These are phyloP conservation scores for Aspergillus baeticus DNA, from an alignment of 495 filamentous ascomycete genomes.

Conservation along the genomic window DNA sequence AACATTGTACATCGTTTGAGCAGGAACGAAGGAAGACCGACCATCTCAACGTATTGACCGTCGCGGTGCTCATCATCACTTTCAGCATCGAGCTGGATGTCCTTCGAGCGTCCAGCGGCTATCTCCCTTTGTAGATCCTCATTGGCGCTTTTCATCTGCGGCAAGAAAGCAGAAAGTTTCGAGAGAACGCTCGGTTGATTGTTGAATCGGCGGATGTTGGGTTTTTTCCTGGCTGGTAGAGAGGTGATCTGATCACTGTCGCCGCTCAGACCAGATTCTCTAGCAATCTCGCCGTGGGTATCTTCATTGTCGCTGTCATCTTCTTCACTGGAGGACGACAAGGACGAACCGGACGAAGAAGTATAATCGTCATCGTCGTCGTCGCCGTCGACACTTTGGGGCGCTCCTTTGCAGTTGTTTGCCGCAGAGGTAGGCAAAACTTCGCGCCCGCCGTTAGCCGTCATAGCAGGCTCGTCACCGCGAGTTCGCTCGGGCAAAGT, in stretches of 20 bases:
- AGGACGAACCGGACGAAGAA: slow-evolving; percentile 35
- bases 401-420: background rate
- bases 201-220: slow-evolving; percentile 32
- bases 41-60: slow-evolving; percentile 54
- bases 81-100: slow-evolving; percentile 38
- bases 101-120: slow-evolving; percentile 33
- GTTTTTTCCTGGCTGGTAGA: slow-evolving; percentile 35
- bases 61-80: slow-evolving; percentile 25
- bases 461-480: background rate
- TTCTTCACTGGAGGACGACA: slow-evolving; percentile 23
- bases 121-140: slow-evolving; percentile 43
- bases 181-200: slow-evolving; percentile 33
- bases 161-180: slow-evolving; percentile 45
- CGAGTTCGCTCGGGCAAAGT: slow-evolving; percentile 6
- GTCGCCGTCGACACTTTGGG: background rate
- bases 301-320: slow-evolving; percentile 27
- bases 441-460: slow-evolving; percentile 8
- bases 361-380: slow-evolving; percentile 38
- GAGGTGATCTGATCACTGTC: slow-evolving; percentile 1
- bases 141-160: slow-evolving; percentile 49
- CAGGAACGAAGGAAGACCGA: slow-evolving; percentile 25
- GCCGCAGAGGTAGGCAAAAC: slow-evolving; percentile 4
- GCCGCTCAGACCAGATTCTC: background rate
- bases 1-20: background rate
- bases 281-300: slow-evolving; percentile 14